Percentiles rank a stretch among this genome's conserved stretches.
Conservation (phyloP, 352 stramenopile genomes). For the Pythium aphanidermatum region DNA sequence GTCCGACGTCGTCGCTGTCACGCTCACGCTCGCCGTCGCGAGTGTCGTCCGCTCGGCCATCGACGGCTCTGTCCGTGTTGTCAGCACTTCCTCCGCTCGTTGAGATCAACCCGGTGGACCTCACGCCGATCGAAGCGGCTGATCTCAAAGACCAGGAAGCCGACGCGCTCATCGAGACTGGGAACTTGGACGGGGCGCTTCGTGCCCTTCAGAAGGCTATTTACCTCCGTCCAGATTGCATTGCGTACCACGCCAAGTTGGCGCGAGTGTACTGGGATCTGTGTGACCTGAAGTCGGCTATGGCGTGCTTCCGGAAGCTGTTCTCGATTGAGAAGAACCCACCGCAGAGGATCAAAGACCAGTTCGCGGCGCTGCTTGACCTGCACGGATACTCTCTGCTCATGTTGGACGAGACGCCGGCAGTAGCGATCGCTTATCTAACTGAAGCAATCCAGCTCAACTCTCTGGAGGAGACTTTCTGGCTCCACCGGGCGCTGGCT, state of each 20-base stretch:
- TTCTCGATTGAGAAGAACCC: constrained; percentile 50
- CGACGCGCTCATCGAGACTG: constrained; percentile 21
- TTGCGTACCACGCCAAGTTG: constrained; percentile 52
- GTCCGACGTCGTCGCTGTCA: too few relatives aligned
- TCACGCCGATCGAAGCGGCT: constrained; percentile 45
- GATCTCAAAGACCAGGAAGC: constrained; percentile 43
- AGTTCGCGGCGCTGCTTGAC: constrained; percentile 68
- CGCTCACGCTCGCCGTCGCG: too few relatives aligned
- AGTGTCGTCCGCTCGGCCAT: background rate
- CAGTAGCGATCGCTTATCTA: constrained; percentile 57
- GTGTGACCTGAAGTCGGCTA: constrained; percentile 72
- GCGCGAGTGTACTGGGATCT: constrained; percentile 67
- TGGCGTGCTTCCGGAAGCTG: constrained; percentile 75
- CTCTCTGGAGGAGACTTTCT: constrained; percentile 60
- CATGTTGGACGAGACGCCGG: constrained; percentile 40
- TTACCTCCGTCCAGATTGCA: constrained; percentile 53
- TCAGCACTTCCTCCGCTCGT: too few relatives aligned
- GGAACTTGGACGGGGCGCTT: constrained; percentile 42
- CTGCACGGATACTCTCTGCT: constrained; percentile 68
- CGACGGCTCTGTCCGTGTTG: background rate
- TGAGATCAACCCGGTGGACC: constrained; percentile 25
- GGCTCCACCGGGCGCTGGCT: constrained; percentile 67
- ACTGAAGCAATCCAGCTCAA: constrained; percentile 75
- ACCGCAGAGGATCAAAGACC: constrained; percentile 61
- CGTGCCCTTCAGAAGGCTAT: constrained; percentile 68